phyloP scores from a whole-genome alignment of 2,329 filamentous ascomycete species.

The Pochonia chlamydosporia region DNA sequence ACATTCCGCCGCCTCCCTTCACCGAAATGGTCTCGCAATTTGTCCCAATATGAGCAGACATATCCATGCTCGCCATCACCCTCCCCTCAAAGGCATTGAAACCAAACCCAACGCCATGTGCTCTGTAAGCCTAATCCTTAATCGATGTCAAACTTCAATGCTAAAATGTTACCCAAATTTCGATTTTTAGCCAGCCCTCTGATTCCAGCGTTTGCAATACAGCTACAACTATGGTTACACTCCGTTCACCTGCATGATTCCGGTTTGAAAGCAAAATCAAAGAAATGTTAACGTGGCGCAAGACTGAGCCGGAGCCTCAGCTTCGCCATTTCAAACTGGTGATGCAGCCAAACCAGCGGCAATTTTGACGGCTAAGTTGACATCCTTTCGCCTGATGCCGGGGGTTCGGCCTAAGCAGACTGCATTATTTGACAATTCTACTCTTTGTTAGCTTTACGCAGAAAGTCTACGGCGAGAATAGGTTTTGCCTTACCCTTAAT shows the following conservation, averaged over 20 bases:
- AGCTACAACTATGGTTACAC: not conserved
- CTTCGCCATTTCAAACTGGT: no score
- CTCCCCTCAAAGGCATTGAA: not conserved
- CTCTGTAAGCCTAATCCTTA: not conserved
- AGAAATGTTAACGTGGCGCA: not conserved
- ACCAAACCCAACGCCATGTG: not conserved
- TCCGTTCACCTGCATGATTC: not conserved
- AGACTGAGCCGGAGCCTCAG: no score
- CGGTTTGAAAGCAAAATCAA: not conserved
- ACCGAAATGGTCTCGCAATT: no score
- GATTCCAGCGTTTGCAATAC: no score
- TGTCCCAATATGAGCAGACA: no score
- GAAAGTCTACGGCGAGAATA: not conserved
- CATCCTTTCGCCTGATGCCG: conserved; percentile 31
- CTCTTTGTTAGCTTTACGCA: not conserved
- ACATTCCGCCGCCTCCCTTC: no score
- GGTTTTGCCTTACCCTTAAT: conserved; percentile 25
- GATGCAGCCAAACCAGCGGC: conserved; percentile 14
- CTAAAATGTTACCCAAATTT: not conserved
- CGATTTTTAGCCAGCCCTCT: no score
- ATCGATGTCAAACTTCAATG: not conserved
- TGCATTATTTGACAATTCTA: conserved; percentile 29
- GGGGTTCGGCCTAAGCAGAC: conserved; percentile 35
- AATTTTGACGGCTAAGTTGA: conserved; percentile 26
- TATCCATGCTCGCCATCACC: no score